These are phyloP conservation scores for Elymus sibiricus DNA, from an alignment of 176 grass and related monocot genomes.

Conservation along the genomic window DNA sequence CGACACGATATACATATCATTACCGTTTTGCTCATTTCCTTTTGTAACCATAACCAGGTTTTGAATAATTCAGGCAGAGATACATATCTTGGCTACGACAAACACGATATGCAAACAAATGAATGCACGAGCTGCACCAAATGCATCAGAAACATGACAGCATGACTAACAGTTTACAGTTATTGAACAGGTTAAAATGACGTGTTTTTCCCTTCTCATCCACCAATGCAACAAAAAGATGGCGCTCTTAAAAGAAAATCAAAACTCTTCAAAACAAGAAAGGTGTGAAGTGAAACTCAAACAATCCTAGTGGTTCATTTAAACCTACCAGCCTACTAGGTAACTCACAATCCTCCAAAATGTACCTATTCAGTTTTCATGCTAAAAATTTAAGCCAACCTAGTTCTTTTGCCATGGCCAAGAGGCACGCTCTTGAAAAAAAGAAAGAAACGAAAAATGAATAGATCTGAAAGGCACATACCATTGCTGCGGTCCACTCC, in stretches of 20 bases:
- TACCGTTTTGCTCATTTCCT: neutral
- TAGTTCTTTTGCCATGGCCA: neutral
- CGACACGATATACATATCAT: neutral
- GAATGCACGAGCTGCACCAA: neutral
- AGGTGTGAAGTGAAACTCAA: neutral
- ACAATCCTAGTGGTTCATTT: neutral
- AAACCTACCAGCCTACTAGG: neutral
- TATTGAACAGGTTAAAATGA: neutral
- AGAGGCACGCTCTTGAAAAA: neutral
- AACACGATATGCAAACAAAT: neutral
- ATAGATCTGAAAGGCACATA: slow-evolving; percentile 27
- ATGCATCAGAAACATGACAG: neutral
- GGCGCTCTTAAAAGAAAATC: neutral
- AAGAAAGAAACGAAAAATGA: slow-evolving; percentile 16
- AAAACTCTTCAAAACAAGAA: neutral
- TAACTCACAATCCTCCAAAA: no score
- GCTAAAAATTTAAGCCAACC: neutral
- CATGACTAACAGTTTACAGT: neutral
- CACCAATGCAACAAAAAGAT: neutral
- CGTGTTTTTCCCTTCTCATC: neutral
- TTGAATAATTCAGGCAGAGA: neutral
- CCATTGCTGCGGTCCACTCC: slow-evolving; percentile 92
- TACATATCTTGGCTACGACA: neutral
- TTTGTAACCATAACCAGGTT: neutral
- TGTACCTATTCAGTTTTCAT: neutral